These are phyloP conservation scores for Silybum marianum DNA, from an alignment of 129 eudicot species.

Conservation along the genomic window DNA sequence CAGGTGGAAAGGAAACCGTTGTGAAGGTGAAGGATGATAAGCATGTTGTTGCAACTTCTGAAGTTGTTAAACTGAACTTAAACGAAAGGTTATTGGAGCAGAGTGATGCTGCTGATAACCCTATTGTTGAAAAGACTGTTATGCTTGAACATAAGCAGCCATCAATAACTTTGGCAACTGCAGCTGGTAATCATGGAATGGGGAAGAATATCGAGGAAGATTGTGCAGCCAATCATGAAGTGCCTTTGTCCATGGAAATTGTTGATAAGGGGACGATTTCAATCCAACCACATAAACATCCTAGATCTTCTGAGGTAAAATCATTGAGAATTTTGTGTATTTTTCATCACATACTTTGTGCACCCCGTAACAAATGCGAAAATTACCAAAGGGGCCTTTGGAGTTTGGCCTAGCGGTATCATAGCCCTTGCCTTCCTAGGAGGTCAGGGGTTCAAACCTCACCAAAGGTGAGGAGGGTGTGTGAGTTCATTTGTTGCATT, in stretches of 20 bases:
- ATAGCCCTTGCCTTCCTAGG: too few relatives aligned
- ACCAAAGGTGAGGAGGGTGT: too few relatives aligned
- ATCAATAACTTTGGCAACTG: conserved; percentile 37
- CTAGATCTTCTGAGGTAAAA: conserved; percentile 51
- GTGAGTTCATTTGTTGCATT: too few relatives aligned
- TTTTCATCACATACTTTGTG: background rate
- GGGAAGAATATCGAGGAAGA: conserved; percentile 34
- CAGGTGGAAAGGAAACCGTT: conserved; percentile 28
- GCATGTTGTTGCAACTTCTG: conserved; percentile 30
- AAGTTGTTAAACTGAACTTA: conserved; percentile 29
- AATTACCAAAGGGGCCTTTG: too few relatives aligned
- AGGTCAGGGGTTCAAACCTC: too few relatives aligned
- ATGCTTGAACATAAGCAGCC: conserved; percentile 75
- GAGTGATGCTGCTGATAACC: conserved; percentile 53
- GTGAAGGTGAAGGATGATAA: conserved; percentile 37
- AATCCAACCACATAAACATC: conserved; percentile 34
- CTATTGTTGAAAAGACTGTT: conserved; percentile 74
- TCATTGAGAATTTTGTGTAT: conserved; percentile 1
- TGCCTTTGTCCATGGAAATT: conserved; percentile 46
- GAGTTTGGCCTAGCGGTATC: too few relatives aligned
- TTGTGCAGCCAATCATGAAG: conserved; percentile 33
- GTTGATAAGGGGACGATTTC: conserved; percentile 41
- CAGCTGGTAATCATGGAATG: conserved; percentile 24
- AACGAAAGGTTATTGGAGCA: conserved; percentile 20
- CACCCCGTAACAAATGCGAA: background rate